Evolutionary conservation across 345 rosid genomes (phyloP).

Genomic region (Ceriops tagal): DNA sequence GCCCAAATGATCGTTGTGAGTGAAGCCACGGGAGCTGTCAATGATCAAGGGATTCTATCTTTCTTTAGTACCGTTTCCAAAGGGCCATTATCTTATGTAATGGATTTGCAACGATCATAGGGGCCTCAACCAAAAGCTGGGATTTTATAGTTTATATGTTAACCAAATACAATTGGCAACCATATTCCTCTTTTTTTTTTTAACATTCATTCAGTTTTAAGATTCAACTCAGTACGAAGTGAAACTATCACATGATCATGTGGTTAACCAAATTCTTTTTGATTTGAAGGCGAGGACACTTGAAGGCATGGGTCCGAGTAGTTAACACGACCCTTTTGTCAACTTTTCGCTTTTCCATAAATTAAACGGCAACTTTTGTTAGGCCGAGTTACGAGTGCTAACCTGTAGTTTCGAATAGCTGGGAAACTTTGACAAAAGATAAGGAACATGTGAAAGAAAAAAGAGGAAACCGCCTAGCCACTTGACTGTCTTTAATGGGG

Average conservation of each 20-base stretch:
- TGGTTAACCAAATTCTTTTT: no score
- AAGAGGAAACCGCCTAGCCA: neutral
- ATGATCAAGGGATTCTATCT: slow-evolving; percentile 12
- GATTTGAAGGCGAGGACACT: no score
- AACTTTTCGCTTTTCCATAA: slow-evolving; percentile 5
- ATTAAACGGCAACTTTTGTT: neutral
- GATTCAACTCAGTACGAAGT: no score
- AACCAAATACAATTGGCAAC: neutral
- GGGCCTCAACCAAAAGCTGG: neutral
- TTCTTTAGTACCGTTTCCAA: slow-evolving; percentile 2
- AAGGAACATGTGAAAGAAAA: slow-evolving; percentile 22
- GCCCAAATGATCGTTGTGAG: slow-evolving; percentile 29
- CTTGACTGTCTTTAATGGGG: slow-evolving; percentile 15
- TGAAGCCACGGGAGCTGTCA: slow-evolving; percentile 23
- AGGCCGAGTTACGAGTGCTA: slow-evolving; percentile 2
- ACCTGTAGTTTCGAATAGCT: slow-evolving; percentile 10
- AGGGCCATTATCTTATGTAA: neutral
- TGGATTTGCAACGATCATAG: no score
- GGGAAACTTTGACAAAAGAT: slow-evolving; percentile 25
- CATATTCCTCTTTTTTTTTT: no score
- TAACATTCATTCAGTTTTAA: no score
- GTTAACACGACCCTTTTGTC: neutral
- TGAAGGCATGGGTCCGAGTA: no score
- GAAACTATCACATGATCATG: no score
- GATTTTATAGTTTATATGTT: neutral